A percentile compares a stretch with the other conserved stretches of the same genome.
phyloP scores from a whole-genome alignment of 2,329 filamentous ascomycete genomes.

The Colletotrichum paranaense region DNA sequence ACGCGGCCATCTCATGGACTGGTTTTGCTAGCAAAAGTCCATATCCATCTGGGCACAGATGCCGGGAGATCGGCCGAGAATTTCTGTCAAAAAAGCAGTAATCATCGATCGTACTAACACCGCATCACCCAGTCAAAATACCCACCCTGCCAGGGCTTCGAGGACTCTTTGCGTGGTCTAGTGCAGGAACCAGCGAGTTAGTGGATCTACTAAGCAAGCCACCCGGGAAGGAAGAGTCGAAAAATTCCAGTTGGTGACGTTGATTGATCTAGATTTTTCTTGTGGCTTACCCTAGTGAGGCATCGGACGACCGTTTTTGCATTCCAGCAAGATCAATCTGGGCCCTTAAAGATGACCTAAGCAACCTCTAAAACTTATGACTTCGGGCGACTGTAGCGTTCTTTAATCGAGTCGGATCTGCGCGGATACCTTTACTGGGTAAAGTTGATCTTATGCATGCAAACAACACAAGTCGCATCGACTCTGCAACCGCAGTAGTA shows the following conservation, averaged over 20 bases:
- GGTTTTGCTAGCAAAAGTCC: neutral
- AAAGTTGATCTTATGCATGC: too few relatives aligned
- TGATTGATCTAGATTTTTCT: neutral
- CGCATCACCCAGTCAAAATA: neutral
- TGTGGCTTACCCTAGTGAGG: neutral
- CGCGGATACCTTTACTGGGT: too few relatives aligned
- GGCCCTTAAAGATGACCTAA: too few relatives aligned
- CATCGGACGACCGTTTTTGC: too few relatives aligned
- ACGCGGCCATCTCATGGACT: neutral
- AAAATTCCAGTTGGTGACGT: neutral
- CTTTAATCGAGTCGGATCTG: too few relatives aligned
- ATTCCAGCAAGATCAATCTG: too few relatives aligned
- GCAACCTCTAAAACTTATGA: too few relatives aligned
- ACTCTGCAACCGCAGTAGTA: too few relatives aligned
- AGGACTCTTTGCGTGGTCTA: neutral
- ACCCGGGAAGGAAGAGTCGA: neutral
- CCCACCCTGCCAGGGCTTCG: neutral
- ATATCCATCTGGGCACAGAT: neutral
- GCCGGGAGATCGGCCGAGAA: neutral
- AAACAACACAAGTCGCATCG: too few relatives aligned
- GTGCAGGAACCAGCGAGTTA: neutral
- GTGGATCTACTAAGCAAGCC: neutral
- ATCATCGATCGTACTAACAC: neutral
- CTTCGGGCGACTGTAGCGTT: too few relatives aligned
- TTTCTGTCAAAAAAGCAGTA: neutral